Evolutionary conservation across 768 basidiomycete genomes (phyloP).

Genomic region (Rhodotorula taiwanensis): DNA sequence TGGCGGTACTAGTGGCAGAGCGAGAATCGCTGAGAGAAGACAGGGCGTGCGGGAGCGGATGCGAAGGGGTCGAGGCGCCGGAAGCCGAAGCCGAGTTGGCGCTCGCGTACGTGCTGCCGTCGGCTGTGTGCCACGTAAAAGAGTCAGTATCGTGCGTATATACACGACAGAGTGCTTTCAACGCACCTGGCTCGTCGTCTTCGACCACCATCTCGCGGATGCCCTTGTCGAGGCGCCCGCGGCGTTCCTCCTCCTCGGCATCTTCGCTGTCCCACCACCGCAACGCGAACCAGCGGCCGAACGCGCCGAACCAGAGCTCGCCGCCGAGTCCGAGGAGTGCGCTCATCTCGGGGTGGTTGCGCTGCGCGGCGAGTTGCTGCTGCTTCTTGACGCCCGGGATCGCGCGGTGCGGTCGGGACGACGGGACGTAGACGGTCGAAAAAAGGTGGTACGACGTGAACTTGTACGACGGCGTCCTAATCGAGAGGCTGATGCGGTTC

Average conservation of each 20-base stretch:
- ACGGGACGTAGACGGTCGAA: slow-evolving; percentile 71
- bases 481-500: slow-evolving; percentile 82
- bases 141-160: no score
- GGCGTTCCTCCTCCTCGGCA: slow-evolving; percentile 26
- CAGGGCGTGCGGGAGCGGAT: not conserved
- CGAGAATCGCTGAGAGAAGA: not conserved
- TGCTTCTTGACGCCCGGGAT: not conserved
- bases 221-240: slow-evolving; percentile 19
- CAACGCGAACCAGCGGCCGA: slow-evolving; percentile 73
- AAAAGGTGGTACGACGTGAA: slow-evolving; percentile 81
- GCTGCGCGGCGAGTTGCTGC: slow-evolving; percentile 8
- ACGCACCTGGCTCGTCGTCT: slow-evolving; percentile 17
- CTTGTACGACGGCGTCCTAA: slow-evolving; percentile 82
- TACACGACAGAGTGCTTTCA: rapidly evolving
- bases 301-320: slow-evolving; percentile 83
- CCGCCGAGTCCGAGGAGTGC: slow-evolving; percentile 49
- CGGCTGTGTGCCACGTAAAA: no score
- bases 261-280: slow-evolving; percentile 43
- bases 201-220: slow-evolving; percentile 24
- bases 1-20: not conserved
- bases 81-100: slow-evolving; percentile 1
- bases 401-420: slow-evolving; percentile 17
- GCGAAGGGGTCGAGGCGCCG: slow-evolving; percentile 10
- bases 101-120: not conserved
- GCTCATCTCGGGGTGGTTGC: slow-evolving; percentile 17